phyloP scores from a whole-genome alignment of 495 filamentous ascomycete species.

The Penicillium cataractarum region DNA sequence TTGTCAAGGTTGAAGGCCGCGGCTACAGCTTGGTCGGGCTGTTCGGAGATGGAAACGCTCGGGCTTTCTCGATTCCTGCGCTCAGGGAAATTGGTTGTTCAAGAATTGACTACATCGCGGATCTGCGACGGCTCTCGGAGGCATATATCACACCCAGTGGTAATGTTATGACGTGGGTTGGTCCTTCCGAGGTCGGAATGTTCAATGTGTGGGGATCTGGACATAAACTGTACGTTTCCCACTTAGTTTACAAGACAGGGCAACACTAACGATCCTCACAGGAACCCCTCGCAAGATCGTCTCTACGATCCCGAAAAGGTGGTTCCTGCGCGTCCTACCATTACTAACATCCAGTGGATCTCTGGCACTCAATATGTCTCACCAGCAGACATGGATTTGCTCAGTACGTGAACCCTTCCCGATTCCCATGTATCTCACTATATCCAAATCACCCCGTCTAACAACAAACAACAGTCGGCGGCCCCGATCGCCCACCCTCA shows the following conservation, averaged over 20 bases:
- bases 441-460: slow-evolving; percentile 1
- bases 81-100: slow-evolving; percentile 81
- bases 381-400: slow-evolving; percentile 83
- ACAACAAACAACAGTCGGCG: slow-evolving; percentile 61
- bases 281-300: slow-evolving; percentile 62
- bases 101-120: slow-evolving; percentile 63
- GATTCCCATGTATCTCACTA: not conserved
- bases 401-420: slow-evolving; percentile 54
- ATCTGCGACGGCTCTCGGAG: slow-evolving; percentile 69
- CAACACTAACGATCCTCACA: slow-evolving; percentile 38
- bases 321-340: slow-evolving; percentile 85
- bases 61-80: slow-evolving; percentile 81
- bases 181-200: slow-evolving; percentile 80
- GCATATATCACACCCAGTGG: slow-evolving; percentile 73
- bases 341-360: slow-evolving; percentile 95
- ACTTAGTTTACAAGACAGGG: not conserved
- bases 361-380: slow-evolving; percentile 91
- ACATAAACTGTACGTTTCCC: slow-evolving; percentile 49
- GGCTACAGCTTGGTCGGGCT: slow-evolving; percentile 80
- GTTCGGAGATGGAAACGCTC: slow-evolving; percentile 76
- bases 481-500: slow-evolving; percentile 81
- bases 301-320: slow-evolving; percentile 74
- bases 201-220: slow-evolving; percentile 82
- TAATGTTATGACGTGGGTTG: slow-evolving; percentile 84
- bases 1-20: slow-evolving; percentile 70